Base-by-base conservation (phyloP, 192 early-diverging fungal genomes). In the Entophlyctis helioformis region DNA sequence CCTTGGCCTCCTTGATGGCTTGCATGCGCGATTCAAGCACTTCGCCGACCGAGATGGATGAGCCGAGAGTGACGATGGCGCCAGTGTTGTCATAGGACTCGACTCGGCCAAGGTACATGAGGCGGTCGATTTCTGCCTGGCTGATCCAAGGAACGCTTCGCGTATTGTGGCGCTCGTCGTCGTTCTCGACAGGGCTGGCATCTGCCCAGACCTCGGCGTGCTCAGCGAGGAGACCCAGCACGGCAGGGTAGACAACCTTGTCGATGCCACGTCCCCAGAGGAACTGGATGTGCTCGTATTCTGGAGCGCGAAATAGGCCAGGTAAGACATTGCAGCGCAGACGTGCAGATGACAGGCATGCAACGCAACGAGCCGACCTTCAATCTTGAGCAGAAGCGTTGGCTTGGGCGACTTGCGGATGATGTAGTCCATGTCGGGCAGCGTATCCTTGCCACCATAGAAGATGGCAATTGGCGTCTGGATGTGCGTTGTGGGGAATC, bases 391-490 rank as follows among this genome's bases (percentile, higher is more conserved):
- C 23, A 53, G 57, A 31, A 60, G 68, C 0, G 64, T 54, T 18
- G 64, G 60, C 10, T 52, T 57, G 0, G 56, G 52, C 10, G 52
- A 49, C 33, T 64, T 48, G 18, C 38, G 23, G 33, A 67, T 40
- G 22, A 66, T 38, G 53, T 58, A 71, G 6, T 77, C 44, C 25
- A 87, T 78, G 28, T 89, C 78, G 0, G 88, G 83, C 12, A 96
- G 65, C 1, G 84, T 84, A 48, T 96, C 89, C 12, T 77, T 69
- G 8, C 85, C 82, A 31, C 91, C 91, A 48, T 93, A 85, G 62
- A 96, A 96, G 36, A 96, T 59, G 4, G 86, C 87, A n/a, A 96
- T 81, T 0, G 81, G 86, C 7, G 89, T 88, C 28, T 61, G 61
- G 39, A 96, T 91, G 29, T 83, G 82, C 22, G 81, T 71, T 1